Base-by-base conservation (phyloP, 2,329 filamentous ascomycete species). In the Juglanconis sp. region DNA sequence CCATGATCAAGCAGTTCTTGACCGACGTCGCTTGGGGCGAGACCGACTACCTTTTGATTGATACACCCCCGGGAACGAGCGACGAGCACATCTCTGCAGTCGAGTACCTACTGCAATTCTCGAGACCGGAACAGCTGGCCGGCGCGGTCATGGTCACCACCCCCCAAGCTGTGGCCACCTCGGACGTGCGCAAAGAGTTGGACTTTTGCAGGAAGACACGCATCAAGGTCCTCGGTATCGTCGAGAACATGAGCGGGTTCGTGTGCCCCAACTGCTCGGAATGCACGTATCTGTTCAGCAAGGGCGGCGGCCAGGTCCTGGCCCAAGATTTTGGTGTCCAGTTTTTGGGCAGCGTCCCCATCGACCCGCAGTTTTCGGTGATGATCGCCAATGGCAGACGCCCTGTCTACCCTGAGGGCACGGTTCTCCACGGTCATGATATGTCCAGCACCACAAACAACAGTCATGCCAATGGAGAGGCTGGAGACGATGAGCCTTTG, bases 21-120 rank as follows among this genome's bases (percentile, higher is more conserved):
- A 89, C 90, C 1, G 93, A 97, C 70, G 93, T 97, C 4, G 81
- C 91, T 35, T 98, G 95, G 95, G 84, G 86, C 57, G 84, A 88
- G 31, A 85, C 91, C n/a, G 94, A 98, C 72, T 98, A 91, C 71
- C 81, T 99, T 0, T 84, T 99, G 61, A 91, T 99, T 70, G 95
- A 99, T 74, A 99, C 95, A 3, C 95, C 95, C 11, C 95, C 95
- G 0, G 95, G 95, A 3, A 99, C 95, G 2, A 95, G 90, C 62
- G 95, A 99, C 75, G 95, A 99, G 76, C 95, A 98, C 72, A 98
- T 99, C 53, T 95, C 92, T 1, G 86, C 97, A 1, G 92, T 92
- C 5, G 94, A 98, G 73, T 95, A 90, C 24, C 81, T 96, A 0
- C 79, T 94, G 61, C 80, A 82, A 60, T 81, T 83, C 59, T 80